Evolutionary conservation across 192 early-diverging fungal species (phyloP), one percentile per base, ranked within the genome.

Genomic region (Backusella luteola): DNA sequence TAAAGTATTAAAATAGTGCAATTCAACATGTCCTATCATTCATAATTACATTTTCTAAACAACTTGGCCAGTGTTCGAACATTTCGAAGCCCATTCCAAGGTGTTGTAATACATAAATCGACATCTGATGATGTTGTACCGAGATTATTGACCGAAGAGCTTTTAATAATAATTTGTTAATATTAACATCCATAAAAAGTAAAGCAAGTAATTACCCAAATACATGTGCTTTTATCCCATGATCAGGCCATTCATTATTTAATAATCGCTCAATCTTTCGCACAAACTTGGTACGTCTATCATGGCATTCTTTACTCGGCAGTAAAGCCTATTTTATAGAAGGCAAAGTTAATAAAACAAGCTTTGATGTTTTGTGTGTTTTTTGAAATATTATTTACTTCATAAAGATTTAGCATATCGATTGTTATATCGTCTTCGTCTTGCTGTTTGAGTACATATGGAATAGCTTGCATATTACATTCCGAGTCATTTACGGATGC

Each of bases 41-140:
- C 32, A 12, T 21, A 73, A 67, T 86, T 85, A 91, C 92, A 83
- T 87, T 90, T 94, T 71, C 87, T 84, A 74, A 98, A 88, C 34
- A 84, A 85, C 39, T 85, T 87, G 32, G 92, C 94, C 53, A 98
- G 77, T 66, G 90, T 87, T 76, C 89, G 87, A 73, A 98, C 89
- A 71, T 93, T 87, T 69, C 89, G 85, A 21, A 94, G 81, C 76
- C 94, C 94, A 34, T 87, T 85, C 89, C 93, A 94, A 26, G 89
- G 83, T 1, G 96, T 97, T n/a, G 91, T 94, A 71, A 99, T 82
- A 77, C 96, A 97, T 26, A 99, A 86, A 82, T 99, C 97, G 11
- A 99, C 94, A 81, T 99, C 97, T 44, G 93, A 94, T 21, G 83
- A 83, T 42, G 84, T 87, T 0, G 95, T 96, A 26, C 94, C 96